Conservation (phyloP, 208 protist genomes). For the Kentomonas sorsogonicus region DNA sequence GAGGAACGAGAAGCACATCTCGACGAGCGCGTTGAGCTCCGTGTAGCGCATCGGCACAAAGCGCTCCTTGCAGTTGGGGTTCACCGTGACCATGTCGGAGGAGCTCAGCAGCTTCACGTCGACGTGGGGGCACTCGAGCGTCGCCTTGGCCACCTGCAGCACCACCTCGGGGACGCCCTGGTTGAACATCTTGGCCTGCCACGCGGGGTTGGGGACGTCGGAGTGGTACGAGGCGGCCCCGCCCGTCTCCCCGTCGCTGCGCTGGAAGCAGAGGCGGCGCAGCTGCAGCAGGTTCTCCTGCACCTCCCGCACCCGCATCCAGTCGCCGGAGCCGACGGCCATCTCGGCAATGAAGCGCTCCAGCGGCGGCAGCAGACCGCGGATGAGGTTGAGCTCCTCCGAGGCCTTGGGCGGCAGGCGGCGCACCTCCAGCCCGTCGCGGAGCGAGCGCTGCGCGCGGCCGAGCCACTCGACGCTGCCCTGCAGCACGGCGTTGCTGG, state of each 20-base stretch:
- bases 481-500: constrained; percentile 9
- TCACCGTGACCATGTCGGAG: constrained; percentile 21
- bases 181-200: constrained; percentile 44
- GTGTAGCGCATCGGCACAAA: constrained; percentile 30
- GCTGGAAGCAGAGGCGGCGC: constrained; percentile 26
- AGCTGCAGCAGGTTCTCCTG: constrained; percentile 36
- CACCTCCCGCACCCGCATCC: constrained; percentile 25
- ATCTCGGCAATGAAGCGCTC: constrained; percentile 27
- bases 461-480: constrained; percentile 22
- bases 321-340: constrained; percentile 18
- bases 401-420: constrained; percentile 25
- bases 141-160: constrained; percentile 25
- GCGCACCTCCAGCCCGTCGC: constrained; percentile 38
- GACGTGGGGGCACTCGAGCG: constrained; percentile 30
- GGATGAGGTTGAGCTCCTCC: constrained; percentile 43
- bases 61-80: background rate
- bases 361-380: constrained; percentile 36
- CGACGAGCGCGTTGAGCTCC: constrained; percentile 33
- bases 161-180: constrained; percentile 32
- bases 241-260: constrained; percentile 9
- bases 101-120: constrained; percentile 22
- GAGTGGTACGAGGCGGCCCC: constrained; percentile 10
- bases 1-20: constrained; percentile 31
- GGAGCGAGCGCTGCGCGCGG: constrained; percentile 28
- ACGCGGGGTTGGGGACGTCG: constrained; percentile 29